A percentile compares a stretch with the other conserved stretches of the same genome.
Evolutionary conservation across 2,329 filamentous ascomycete genomes (phyloP).

Genomic region (Nannizziopsis arthrosporioides): DNA sequence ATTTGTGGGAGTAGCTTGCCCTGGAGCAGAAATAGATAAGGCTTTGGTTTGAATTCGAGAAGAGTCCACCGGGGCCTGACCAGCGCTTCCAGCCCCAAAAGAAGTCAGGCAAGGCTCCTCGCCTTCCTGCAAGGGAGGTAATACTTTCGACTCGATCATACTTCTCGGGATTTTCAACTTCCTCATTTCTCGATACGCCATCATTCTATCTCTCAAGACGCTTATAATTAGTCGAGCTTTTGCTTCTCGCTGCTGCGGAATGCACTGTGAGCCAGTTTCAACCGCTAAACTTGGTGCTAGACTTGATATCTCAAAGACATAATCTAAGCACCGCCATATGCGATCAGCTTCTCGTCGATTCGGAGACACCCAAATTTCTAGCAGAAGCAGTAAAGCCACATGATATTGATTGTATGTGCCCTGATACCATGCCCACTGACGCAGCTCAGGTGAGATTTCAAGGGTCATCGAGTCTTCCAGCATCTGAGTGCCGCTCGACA

Average conservation of each 20-base stretch:
- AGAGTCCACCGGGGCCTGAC: neutral
- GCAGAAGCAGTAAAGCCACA: constrained; percentile 54
- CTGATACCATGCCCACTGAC: constrained; percentile 56
- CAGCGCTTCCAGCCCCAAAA: neutral
- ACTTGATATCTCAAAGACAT: constrained; percentile 48
- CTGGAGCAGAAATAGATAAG: neutral
- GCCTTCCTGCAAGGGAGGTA: neutral
- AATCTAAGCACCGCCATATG: constrained; percentile 62
- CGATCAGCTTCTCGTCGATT: constrained; percentile 48
- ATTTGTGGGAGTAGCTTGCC: no score
- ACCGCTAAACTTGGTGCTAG: constrained; percentile 26
- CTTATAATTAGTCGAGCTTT: constrained; percentile 52
- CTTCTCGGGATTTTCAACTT: constrained; percentile 21
- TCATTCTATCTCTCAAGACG: constrained; percentile 44
- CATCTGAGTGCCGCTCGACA: constrained; percentile 47
- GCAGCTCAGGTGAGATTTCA: constrained; percentile 42
- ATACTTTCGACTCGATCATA: constrained; percentile 11
- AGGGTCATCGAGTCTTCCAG: constrained; percentile 46
- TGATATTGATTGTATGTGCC: constrained; percentile 65
- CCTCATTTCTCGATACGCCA: constrained; percentile 22
- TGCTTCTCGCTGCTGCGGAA: constrained; percentile 32
- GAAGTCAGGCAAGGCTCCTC: neutral
- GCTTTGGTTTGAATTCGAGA: neutral
- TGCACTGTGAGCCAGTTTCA: constrained; percentile 12
- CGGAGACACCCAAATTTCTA: constrained; percentile 53